Evolutionary conservation across 345 rosid species (phyloP).

Genomic region (Gossypium stocksii): DNA sequence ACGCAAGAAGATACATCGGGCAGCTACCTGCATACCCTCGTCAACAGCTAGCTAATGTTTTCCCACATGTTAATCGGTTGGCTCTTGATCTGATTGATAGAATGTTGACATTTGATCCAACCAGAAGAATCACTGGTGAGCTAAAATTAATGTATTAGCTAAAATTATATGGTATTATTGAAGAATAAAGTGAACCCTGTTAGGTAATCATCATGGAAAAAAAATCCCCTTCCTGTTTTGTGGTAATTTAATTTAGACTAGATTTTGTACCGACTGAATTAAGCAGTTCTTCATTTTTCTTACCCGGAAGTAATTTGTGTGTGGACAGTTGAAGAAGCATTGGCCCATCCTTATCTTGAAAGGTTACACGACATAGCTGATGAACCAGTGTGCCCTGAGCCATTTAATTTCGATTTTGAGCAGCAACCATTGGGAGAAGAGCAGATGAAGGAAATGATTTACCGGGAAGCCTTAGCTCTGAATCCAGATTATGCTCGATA

Average conservation of each 20-base stretch:
- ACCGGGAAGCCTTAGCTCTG: slow-evolving; percentile 62
- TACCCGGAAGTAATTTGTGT: slow-evolving; percentile 9
- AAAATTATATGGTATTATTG: not conserved
- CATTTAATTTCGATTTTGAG: slow-evolving; percentile 85
- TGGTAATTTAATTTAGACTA: not conserved
- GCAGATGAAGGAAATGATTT: slow-evolving; percentile 87
- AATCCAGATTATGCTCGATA: slow-evolving; percentile 65
- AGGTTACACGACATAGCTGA: slow-evolving; percentile 80
- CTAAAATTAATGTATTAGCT: not conserved
- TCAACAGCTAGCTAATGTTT: slow-evolving; percentile 51
- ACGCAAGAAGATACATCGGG: slow-evolving; percentile 70
- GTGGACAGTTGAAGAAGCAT: slow-evolving; percentile 82
- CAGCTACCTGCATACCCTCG: slow-evolving; percentile 72
- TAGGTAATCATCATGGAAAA: not conserved
- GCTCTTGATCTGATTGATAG: slow-evolving; percentile 81
- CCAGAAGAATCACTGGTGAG: slow-evolving; percentile 87
- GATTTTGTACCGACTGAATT: not conserved
- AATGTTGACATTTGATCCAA: slow-evolving; percentile 94
- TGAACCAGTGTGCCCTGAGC: slow-evolving; percentile 73
- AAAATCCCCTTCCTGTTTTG: not conserved
- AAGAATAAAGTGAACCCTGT: not conserved
- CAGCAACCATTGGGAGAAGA: slow-evolving; percentile 74
- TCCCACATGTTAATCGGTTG: slow-evolving; percentile 68
- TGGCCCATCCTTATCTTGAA: slow-evolving; percentile 79
- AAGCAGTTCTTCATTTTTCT: not conserved